Evolutionary conservation across 2,329 filamentous ascomycete species (phyloP).

Genomic region (Penicillium frequentans): DNA sequence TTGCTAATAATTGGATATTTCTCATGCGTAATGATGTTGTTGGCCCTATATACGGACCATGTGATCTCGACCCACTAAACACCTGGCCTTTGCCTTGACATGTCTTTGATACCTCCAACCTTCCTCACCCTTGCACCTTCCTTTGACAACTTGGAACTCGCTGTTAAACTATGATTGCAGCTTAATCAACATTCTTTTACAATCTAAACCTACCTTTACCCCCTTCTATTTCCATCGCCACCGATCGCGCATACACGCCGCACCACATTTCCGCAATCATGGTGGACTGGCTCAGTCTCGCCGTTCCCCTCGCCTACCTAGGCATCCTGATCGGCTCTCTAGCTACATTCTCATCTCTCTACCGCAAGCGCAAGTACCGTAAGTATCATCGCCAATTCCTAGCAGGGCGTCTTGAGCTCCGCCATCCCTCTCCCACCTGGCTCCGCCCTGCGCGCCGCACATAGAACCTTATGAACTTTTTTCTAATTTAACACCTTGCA

Average conservation of each 20-base stretch:
- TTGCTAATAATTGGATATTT: not conserved
- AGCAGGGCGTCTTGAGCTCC: not conserved
- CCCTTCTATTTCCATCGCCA: not conserved
- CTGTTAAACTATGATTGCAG: constrained; percentile 10
- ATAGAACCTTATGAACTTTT: not conserved
- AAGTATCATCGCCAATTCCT: constrained; percentile 30
- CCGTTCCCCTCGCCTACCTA: constrained; percentile 86
- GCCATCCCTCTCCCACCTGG: not conserved
- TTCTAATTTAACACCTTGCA: constrained; percentile 4
- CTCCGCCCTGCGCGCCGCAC: not conserved
- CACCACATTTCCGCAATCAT: constrained; percentile 31
- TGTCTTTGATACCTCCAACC: constrained; percentile 11
- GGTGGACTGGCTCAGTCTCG: constrained; percentile 77
- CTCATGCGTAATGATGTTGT: not conserved
- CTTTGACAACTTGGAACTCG: not conserved
- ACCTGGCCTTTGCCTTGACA: constrained; percentile 25
- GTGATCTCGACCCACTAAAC: constrained; percentile 29
- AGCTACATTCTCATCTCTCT: constrained; percentile 87
- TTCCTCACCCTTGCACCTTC: constrained; percentile 1
- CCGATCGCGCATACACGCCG: constrained; percentile 10
- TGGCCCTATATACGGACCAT: constrained; percentile 16
- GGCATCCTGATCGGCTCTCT: constrained; percentile 83
- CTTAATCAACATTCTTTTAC: not conserved
- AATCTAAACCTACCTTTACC: not conserved
- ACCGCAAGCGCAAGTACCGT: constrained; percentile 88